Base-by-base conservation (phyloP, 768 basidiomycete genomes). In the Lactifluus hygrophoroides region DNA sequence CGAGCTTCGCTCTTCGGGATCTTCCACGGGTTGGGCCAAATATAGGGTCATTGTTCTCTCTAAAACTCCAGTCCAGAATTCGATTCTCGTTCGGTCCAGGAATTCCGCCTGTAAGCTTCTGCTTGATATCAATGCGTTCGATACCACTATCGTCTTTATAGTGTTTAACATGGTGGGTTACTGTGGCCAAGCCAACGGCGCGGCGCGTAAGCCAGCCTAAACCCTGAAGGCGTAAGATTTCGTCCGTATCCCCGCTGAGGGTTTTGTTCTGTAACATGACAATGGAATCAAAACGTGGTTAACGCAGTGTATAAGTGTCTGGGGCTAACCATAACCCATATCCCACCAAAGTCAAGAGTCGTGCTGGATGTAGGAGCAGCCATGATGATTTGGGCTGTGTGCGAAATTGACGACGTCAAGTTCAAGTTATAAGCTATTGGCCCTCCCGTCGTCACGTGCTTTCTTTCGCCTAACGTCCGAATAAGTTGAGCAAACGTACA, bases 181-280 rank as follows among this genome's bases (percentile, higher is more conserved):
- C 64, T 17, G 79, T 81, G 32, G 78, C 83, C 27, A 74, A 32
- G 23, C 67, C 56, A 65, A 91, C 89, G 25, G 78, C 69, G 57
- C 77, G 82, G 63, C 89, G 81, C 63, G 75, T 85, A 46, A 83
- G 58, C 88, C 88, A 91, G 34, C 83, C 69, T 32, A 91, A 76
- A 50, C 89, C 89, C 68, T 90, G 89, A 3, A 85, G 73, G 32
- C 69, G 67, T 42, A 91, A 80, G 60, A 91, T 83, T 27, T 75
- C 75, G 52, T 89, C 87, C 5, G 77, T 76, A 30, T 67, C 65
- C 64, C 84, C 86, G 40, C 83, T 85, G 53, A 88, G 76, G 1
- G 73, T 44, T 70, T 85, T 89, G 75, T 86, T 88, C 88, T 90
- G 58, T n/a, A 44, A 8, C 25, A 30, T 16, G 49, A 25, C 9